Evolutionary conservation across 257 asterid species (phyloP).

Genomic region (Parsonsia alboflavescens): DNA sequence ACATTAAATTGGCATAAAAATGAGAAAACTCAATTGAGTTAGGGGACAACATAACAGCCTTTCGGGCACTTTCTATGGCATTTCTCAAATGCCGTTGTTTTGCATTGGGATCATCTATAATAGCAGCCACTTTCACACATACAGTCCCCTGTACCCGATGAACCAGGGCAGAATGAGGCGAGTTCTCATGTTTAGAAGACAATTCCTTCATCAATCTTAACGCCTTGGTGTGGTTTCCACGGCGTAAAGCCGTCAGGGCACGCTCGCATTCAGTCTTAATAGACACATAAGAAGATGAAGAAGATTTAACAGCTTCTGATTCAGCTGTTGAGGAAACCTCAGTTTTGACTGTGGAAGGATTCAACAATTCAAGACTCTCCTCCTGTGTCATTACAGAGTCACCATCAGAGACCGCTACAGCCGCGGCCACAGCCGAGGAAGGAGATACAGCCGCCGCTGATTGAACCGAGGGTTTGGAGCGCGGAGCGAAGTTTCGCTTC

Average conservation of each 20-base stretch:
- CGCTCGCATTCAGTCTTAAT: constrained; percentile 66
- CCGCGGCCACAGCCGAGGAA: not conserved
- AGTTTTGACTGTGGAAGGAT: constrained; percentile 2
- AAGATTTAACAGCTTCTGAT: constrained; percentile 4
- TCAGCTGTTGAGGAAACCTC: constrained; percentile 8
- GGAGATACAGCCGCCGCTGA: constrained; percentile 21
- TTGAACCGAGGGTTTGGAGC: constrained; percentile 35
- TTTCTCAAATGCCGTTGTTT: constrained; percentile 62
- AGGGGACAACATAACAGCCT: constrained; percentile 51
- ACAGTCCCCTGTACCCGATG: constrained; percentile 73
- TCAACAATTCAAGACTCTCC: not conserved
- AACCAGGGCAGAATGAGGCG: constrained; percentile 54
- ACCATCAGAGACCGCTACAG: not conserved
- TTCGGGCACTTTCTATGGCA: constrained; percentile 69
- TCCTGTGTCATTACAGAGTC: not conserved
- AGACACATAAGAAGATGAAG: constrained; percentile 27
- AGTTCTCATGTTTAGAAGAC: constrained; percentile 46
- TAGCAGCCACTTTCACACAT: constrained; percentile 50
- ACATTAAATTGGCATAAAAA: constrained; percentile 70
- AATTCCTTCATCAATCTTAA: constrained; percentile 73
- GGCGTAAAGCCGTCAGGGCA: constrained; percentile 55
- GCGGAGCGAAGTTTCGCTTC: constrained; percentile 42
- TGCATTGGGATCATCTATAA: constrained; percentile 54
- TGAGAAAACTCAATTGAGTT: constrained; percentile 70
- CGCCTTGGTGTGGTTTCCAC: constrained; percentile 70